These are phyloP conservation scores for Boletus smithii DNA, from an alignment of 1,284 basidiomycete genomes.

Conservation along the genomic window DNA sequence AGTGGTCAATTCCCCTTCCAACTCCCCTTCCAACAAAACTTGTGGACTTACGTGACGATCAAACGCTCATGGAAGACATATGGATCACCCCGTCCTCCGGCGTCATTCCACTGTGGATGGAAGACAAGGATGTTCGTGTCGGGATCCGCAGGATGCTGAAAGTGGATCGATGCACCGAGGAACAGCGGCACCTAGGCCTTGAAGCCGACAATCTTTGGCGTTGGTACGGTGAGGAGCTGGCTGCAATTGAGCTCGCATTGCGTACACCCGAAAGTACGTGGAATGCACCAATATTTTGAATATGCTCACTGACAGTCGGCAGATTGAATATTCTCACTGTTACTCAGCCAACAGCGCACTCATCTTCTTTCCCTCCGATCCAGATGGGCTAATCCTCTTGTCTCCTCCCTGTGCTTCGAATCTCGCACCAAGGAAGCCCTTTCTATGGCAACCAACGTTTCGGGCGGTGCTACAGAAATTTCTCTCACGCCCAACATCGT, in stretches of 20 bases:
- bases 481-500: too few species aligned
- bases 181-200: constrained; percentile 17
- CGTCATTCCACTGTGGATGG: constrained; percentile 34
- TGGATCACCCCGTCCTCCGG: constrained; percentile 33
- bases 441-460: too few species aligned
- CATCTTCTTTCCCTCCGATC: neutral
- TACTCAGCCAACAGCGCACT: neutral
- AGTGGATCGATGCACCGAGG: constrained; percentile 29
- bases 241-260: neutral
- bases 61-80: constrained; percentile 37
- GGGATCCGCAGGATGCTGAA: constrained; percentile 35
- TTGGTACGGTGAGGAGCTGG: constrained; percentile 2
- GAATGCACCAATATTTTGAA: neutral
- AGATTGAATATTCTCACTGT: neutral
- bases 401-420: too few species aligned
- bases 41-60: constrained; percentile 25
- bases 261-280: neutral
- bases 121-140: constrained; percentile 30
- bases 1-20: neutral
- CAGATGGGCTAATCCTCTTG: neutral
- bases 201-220: constrained; percentile 28
- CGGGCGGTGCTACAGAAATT: too few species aligned
- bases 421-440: too few species aligned
- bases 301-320: neutral
- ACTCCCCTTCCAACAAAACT: neutral